phyloP scores from a whole-genome alignment of 2,329 filamentous ascomycete species.

The Cercospora berteroae region DNA sequence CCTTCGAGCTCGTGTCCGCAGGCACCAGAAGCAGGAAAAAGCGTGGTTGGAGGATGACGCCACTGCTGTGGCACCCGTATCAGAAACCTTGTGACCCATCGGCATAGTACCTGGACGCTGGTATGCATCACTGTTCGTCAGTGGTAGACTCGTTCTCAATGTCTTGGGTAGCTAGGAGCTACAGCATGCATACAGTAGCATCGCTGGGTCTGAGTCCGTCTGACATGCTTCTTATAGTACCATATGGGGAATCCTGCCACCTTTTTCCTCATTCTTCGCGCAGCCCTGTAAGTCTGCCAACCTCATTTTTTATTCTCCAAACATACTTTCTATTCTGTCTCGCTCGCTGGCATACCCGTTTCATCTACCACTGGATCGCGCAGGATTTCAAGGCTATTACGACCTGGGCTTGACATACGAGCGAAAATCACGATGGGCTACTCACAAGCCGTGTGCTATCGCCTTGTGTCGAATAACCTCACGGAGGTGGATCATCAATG shows the following conservation, averaged over 20 bases:
- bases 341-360: conserved; percentile 8
- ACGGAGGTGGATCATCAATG: conserved; percentile 26
- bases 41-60: conserved; percentile 1
- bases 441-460: conserved; percentile 22
- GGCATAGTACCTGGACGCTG: conserved; percentile 1
- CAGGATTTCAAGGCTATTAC: not conserved
- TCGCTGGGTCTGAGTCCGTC: not conserved
- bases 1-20: not conserved
- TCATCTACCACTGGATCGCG: not conserved
- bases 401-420: not conserved
- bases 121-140: not conserved
- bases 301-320: conserved; percentile 2
- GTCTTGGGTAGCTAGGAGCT: not conserved
- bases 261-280: not conserved
- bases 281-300: conserved; percentile 2
- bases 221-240: conserved; percentile 8
- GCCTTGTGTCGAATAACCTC: conserved; percentile 22
- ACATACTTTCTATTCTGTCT: conserved; percentile 8
- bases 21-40: not conserved
- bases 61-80: conserved; percentile 18
- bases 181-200: not conserved
- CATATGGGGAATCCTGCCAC: conserved; percentile 6
- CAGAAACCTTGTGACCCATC: not conserved
- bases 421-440: conserved; percentile 13
- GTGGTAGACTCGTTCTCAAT: conserved; percentile 2